Evolutionary conservation across 2,329 filamentous ascomycete genomes (phyloP).

Genomic region (Corinectria fuckeliana): DNA sequence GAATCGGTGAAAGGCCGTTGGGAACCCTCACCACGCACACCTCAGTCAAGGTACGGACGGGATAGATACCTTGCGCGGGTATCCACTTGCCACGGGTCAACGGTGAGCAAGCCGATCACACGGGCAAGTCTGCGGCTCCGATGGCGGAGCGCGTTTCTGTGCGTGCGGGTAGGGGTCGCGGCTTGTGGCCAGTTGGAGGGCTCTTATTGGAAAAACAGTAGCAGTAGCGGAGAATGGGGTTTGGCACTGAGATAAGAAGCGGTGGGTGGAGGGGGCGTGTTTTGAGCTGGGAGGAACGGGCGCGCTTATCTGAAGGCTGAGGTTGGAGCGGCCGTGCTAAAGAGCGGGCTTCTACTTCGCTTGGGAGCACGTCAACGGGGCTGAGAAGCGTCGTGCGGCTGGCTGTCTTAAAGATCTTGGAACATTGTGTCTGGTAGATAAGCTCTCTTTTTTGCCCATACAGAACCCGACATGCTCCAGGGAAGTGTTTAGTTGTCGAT

Average conservation of each 20-base stretch:
- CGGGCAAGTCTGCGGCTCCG: conserved; percentile 15
- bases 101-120: conserved; percentile 22
- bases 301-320: not conserved
- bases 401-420: not conserved
- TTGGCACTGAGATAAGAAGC: conserved; percentile 13
- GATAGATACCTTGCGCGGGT: conserved; percentile 1
- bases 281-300: not conserved
- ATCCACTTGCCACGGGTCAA: conserved; percentile 17
- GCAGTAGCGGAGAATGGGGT: not conserved
- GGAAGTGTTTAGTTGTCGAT: not conserved
- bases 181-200: conserved; percentile 10
- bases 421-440: not conserved
- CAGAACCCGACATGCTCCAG: not conserved
- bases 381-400: not conserved
- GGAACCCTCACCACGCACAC: conserved; percentile 15
- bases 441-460: not conserved
- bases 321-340: not conserved
- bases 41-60: no score
- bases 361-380: not conserved
- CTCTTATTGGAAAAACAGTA: conserved; percentile 14
- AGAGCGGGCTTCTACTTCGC: no score
- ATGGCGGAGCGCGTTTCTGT: conserved; percentile 7
- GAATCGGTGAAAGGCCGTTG: conserved; percentile 10
- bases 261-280: not conserved
- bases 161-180: no score